Conservation (phyloP, 371 early-diverging fungal genomes). For the Haplosporangium sp. region DNA sequence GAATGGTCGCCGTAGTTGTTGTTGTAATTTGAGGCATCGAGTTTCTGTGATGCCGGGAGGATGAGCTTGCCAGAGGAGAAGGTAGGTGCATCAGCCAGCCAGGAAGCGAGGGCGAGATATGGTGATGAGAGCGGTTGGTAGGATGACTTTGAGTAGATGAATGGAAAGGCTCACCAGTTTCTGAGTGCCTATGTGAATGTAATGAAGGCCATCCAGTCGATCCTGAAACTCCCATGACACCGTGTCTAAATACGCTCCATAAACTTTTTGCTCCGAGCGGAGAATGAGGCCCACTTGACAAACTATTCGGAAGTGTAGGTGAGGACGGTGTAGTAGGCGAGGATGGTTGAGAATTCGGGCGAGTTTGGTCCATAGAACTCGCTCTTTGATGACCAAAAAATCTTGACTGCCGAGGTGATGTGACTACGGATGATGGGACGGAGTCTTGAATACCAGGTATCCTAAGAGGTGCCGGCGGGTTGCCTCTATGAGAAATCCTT, state of each 20-base stretch:
- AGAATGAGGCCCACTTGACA: conserved; percentile 19
- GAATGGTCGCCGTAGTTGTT: conserved; percentile 10
- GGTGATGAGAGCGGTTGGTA: conserved; percentile 17
- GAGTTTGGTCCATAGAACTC: conserved; percentile 19
- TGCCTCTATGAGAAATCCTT: conserved; percentile 33
- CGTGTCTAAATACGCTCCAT: conserved; percentile 52
- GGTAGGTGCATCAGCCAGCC: conserved; percentile 51
- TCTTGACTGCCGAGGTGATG: conserved; percentile 23
- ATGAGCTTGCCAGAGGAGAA: conserved; percentile 30
- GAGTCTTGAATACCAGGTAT: conserved; percentile 18
- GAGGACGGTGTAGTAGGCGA: conserved; percentile 28
- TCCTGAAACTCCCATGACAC: conserved; percentile 55
- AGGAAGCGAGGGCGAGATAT: conserved; percentile 31
- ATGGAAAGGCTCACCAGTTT: conserved; percentile 14
- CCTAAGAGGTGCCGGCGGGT: conserved; percentile 31
- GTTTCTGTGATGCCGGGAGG: conserved; percentile 29
- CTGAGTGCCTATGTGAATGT: conserved; percentile 25
- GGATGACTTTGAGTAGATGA: conserved; percentile 14
- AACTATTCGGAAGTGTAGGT: conserved; percentile 1
- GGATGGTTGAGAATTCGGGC: conserved; percentile 9
- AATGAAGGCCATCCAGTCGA: conserved; percentile 45
- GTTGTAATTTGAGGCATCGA: conserved; percentile 16
- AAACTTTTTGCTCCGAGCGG: conserved; percentile 37
- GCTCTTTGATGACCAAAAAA: conserved; percentile 40
- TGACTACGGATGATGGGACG: conserved; percentile 5